Evolutionary conservation across 1,284 basidiomycete species (phyloP).

Genomic region (Mycena sp.): DNA sequence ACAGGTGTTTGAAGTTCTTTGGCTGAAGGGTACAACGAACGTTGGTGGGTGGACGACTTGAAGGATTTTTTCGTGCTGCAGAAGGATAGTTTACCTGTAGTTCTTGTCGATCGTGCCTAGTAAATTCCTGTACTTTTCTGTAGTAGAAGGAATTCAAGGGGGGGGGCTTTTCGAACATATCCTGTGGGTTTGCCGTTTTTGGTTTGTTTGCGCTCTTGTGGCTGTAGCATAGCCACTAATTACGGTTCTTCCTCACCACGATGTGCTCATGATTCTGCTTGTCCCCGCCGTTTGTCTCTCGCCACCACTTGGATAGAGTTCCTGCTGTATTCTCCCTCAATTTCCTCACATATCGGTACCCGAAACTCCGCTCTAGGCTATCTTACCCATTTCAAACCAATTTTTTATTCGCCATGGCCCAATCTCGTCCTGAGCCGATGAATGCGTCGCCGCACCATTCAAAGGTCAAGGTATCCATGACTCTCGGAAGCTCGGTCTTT

Average conservation of each 20-base stretch:
- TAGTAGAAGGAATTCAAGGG: no score
- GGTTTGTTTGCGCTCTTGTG: no score
- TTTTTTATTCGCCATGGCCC: slow-evolving; percentile 23
- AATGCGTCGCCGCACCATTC: slow-evolving; percentile 78
- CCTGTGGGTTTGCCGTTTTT: no score
- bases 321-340: neutral
- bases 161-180: no score
- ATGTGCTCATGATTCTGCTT: slow-evolving; percentile 27
- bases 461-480: slow-evolving; percentile 74
- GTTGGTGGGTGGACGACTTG: slow-evolving; percentile 1
- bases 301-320: slow-evolving; percentile 4
- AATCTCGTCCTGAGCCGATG: slow-evolving; percentile 68
- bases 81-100: neutral
- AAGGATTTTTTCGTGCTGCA: slow-evolving; percentile 15
- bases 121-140: no score
- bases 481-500: slow-evolving; percentile 58
- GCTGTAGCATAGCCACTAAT: slow-evolving; percentile 9
- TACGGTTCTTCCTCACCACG: slow-evolving; percentile 14
- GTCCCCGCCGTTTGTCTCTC: neutral
- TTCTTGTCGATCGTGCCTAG: no score
- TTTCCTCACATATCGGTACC: neutral
- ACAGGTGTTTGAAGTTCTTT: slow-evolving; percentile 6
- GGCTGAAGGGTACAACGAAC: neutral
- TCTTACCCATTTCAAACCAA: neutral
- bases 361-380: neutral